Conservation (phyloP, 2,329 filamentous ascomycete genomes). For the Ampelomyces quisqualis region DNA sequence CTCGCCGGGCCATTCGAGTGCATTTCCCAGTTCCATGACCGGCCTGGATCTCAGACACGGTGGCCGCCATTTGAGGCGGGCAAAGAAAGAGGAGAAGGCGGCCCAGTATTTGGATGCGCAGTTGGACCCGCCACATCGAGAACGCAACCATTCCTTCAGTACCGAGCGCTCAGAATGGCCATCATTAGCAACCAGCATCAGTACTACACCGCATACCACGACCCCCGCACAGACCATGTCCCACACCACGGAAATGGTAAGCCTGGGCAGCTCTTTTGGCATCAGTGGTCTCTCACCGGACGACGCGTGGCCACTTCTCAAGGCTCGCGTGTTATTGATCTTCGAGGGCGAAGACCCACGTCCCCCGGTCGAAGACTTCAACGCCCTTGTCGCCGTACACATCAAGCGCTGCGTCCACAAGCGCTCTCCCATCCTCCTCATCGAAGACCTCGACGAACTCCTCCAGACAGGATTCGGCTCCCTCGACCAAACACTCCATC, state of each 20-base stretch:
- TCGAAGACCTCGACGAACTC: constrained; percentile 76
- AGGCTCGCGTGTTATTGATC: constrained; percentile 71
- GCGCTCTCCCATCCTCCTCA: constrained; percentile 66
- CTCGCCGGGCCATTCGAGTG: constrained; percentile 65
- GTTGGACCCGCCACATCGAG: constrained; percentile 36
- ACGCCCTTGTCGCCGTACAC: constrained; percentile 75
- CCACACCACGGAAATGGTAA: constrained; percentile 45
- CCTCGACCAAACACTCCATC: constrained; percentile 78
- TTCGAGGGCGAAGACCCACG: constrained; percentile 80
- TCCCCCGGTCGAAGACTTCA: constrained; percentile 81
- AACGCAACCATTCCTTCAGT: constrained; percentile 44
- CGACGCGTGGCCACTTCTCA: constrained; percentile 80
- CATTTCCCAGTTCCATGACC: constrained; percentile 80
- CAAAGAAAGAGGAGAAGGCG: constrained; percentile 58
- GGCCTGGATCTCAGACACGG: constrained; percentile 77
- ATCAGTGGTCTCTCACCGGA: constrained; percentile 57
- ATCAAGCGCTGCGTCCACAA: constrained; percentile 76
- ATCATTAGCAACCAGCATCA: constrained; percentile 23
- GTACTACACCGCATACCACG: constrained; percentile 22
- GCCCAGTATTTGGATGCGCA: constrained; percentile 40
- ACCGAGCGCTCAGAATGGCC: constrained; percentile 44
- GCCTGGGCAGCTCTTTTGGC: constrained; percentile 50
- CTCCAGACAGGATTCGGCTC: constrained; percentile 80
- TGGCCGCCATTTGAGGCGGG: constrained; percentile 74
- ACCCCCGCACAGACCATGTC: constrained; percentile 31